Conservation (phyloP, 345 rosid genomes). For the Ceriops zippeliana region DNA sequence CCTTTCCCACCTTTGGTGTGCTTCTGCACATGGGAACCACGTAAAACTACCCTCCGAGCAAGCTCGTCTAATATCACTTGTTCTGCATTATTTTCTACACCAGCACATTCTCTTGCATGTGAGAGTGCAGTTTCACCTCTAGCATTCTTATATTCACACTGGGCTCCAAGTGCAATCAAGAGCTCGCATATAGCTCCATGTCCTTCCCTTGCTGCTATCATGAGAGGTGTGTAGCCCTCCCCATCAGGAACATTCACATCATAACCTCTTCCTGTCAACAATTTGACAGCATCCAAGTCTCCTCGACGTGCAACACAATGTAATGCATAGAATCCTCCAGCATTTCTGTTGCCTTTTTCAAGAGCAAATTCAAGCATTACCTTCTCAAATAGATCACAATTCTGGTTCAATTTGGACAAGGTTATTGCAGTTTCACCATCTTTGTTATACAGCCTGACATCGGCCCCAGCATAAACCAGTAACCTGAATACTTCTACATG, state of each 20-base stretch:
- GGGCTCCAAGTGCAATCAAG: slow-evolving; percentile 61
- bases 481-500: slow-evolving; percentile 70
- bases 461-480: slow-evolving; percentile 82
- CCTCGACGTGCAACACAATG: slow-evolving; percentile 95
- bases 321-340: slow-evolving; percentile 81
- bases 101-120: slow-evolving; percentile 36
- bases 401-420: slow-evolving; percentile 55
- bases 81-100: slow-evolving; percentile 40
- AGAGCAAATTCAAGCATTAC: slow-evolving; percentile 93
- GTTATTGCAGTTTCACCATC: slow-evolving; percentile 72
- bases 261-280: slow-evolving; percentile 61
- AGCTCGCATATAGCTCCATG: slow-evolving; percentile 57
- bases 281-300: slow-evolving; percentile 62
- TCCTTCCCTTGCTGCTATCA: slow-evolving; percentile 90
- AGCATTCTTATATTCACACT: slow-evolving; percentile 47
- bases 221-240: slow-evolving; percentile 84
- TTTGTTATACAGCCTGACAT: slow-evolving; percentile 70
- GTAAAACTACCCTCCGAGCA: slow-evolving; percentile 52
- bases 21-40: slow-evolving; percentile 58
- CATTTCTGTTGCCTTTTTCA: slow-evolving; percentile 65
- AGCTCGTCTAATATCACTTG: slow-evolving; percentile 62
- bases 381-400: slow-evolving; percentile 72
- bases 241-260: slow-evolving; percentile 69
- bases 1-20: slow-evolving; percentile 89
- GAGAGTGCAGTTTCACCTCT: slow-evolving; percentile 70